Evolutionary conservation across 768 basidiomycete genomes (phyloP), one percentile per base, ranked within the genome.

Genomic region (Tephrocybe sp.): DNA sequence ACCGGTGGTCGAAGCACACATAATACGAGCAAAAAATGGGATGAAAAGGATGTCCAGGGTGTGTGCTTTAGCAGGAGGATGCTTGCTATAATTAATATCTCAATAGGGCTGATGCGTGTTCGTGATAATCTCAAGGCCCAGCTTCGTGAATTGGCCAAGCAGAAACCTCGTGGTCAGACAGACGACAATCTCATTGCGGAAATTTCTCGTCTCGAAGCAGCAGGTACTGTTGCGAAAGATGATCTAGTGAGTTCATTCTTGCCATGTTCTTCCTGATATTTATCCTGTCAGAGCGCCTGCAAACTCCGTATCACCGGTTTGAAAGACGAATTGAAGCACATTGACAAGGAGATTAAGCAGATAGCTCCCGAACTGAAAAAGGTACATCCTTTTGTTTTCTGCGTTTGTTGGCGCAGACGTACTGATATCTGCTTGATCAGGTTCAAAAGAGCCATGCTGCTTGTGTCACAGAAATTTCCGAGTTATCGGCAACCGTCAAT

Each of bases 21-120:
- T 53, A 78, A 74, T 38, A 83, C 68, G n/a, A 79, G 77, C 32
- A 89, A 90, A 70, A 93, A 92, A 63, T 98, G 93, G 87, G 92
- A 96, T 51, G 96, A 98, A 64, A 89, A 88, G 59, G 94, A 97
- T 58, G 80, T 98, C 3, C 85, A 92, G 68, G 89, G 93, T 91
- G 55, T 35, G 22, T 9, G 44, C 36, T 44, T 39, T 37, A 13
- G 2, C 39, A 27, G 12, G 16, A 32, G 37, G 24, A 16, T n/a
- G n/a, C n/a, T 19, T 40, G 11, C 22, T 4, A 37, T 6, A 2
- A 44, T 13, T 51, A 6, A 45, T 46, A 3, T 44, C 15, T 44
- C 13, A 19, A 7, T 44, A 80, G 78, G 73, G 21, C 64, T 74
- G 25, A 68, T 61, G 22, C 84, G 88, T 34, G 76, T 77, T 31